Percentiles rank a stretch among this genome's conserved stretches.
These are phyloP conservation scores for Blakeslea trispora DNA, from an alignment of 371 early-diverging fungal species.

Conservation along the genomic window DNA sequence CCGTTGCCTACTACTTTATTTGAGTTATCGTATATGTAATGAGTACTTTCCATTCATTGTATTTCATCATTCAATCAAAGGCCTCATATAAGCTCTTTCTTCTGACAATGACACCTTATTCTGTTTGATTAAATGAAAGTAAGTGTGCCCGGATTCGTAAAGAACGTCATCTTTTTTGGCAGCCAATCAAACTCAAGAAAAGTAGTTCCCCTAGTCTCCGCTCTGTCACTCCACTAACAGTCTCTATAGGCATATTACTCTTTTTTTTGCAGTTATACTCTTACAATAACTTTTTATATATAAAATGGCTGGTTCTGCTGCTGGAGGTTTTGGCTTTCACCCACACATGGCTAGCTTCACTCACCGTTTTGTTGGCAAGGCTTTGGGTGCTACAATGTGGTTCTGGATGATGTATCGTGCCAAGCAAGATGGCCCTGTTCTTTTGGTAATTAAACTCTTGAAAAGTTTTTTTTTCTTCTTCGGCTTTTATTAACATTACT, in stretches of 20 bases:
- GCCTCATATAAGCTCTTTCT: too few relatives aligned
- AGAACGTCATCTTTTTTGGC: too few relatives aligned
- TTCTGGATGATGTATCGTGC: slow-evolving; percentile 89
- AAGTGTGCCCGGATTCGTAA: too few relatives aligned
- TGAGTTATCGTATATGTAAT: too few relatives aligned
- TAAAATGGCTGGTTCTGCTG: slow-evolving; percentile 46
- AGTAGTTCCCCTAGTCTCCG: too few relatives aligned
- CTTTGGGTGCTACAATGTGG: slow-evolving; percentile 80
- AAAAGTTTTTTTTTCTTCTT: neutral
- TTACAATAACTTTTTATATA: slow-evolving; percentile 10
- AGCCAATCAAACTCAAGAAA: too few relatives aligned
- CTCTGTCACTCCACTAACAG: too few relatives aligned
- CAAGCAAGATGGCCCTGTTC: slow-evolving; percentile 77
- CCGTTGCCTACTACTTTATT: too few relatives aligned
- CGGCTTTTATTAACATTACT: slow-evolving; percentile 1
- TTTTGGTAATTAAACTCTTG: slow-evolving; percentile 54
- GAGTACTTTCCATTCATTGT: too few relatives aligned
- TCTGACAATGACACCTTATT: too few relatives aligned
- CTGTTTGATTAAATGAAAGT: too few relatives aligned
- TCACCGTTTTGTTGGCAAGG: slow-evolving; percentile 52
- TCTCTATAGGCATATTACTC: neutral
- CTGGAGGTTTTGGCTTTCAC: slow-evolving; percentile 50
- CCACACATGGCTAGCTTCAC: slow-evolving; percentile 52
- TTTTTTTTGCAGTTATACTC: slow-evolving; percentile 2
- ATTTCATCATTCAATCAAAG: too few relatives aligned